Conservation (phyloP, 345 rosid genomes). For the Eucalyptus decipiens region DNA sequence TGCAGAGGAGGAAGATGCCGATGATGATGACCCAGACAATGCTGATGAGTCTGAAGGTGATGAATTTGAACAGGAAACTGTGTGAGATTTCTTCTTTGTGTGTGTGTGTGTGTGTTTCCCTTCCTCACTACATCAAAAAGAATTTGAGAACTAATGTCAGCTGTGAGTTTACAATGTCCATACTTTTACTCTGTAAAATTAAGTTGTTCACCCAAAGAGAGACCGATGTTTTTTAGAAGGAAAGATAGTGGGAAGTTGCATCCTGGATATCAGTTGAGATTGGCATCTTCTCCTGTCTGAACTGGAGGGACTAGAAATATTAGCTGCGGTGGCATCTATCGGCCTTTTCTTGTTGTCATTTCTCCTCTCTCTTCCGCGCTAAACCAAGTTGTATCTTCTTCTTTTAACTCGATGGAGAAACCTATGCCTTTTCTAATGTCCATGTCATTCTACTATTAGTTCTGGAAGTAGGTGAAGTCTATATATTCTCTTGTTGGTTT, state of each 20-base stretch:
- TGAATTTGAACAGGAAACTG: conserved; percentile 93
- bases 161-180: not conserved
- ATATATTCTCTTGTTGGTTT: not conserved
- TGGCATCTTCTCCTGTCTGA: not conserved
- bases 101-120: not conserved
- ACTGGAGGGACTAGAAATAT: not conserved
- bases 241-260: not conserved
- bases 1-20: conserved; percentile 69
- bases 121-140: not conserved
- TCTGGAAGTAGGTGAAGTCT: not conserved
- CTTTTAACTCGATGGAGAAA: not conserved
- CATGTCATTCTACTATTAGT: not conserved
- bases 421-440: not conserved
- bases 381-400: not conserved
- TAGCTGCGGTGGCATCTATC: not conserved
- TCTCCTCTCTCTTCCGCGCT: not conserved
- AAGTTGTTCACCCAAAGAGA: not conserved
- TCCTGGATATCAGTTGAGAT: not conserved
- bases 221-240: not conserved
- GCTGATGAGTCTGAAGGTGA: conserved; percentile 93
- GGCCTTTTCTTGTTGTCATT: not conserved
- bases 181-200: not conserved
- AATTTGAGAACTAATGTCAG: not conserved
- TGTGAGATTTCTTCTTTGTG: conserved; percentile 3
- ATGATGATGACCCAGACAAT: conserved; percentile 83